Base-by-base conservation (phyloP, 1,139 yeast species). In the Candida pseudoviswanathii region DNA sequence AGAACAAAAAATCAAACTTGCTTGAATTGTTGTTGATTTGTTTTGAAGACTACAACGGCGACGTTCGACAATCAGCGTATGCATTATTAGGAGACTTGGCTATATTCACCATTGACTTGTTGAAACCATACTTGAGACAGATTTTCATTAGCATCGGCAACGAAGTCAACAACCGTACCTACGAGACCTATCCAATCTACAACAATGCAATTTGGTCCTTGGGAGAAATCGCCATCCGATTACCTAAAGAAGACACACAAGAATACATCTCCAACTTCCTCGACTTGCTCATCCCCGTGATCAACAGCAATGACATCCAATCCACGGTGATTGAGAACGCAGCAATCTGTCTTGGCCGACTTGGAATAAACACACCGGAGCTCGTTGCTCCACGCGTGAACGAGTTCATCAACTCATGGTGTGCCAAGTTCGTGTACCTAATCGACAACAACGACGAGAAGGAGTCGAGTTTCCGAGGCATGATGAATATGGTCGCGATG, bases 161-260 rank as follows among this genome's bases (percentile, higher is more conserved):
- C 54, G 96, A 89, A 63, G 75, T 87, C 55, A 72, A 80, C 50
- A 78, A 74, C 58, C 65, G 85, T 52, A 68, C 76, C 43, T 72
- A 69, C 60, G 70, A 70, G 49, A 70, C 89, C 55, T 70, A 77
- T 66, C 81, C 94, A 21, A 86, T 89, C 45, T 80, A 86, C 66
- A 89, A 91, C 64, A 94, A 94, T 67, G 96, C 98, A 1, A 84
- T 90, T 45, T 94, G 99, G 99, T 81, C 96, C 1, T 71, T 89
- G 21, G 99, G 99, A 33, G 96, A 94, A 66, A 82, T 95, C 37
- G 75, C 89, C 1, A 74, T 91, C 60, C 80, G 89, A 55, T 63
- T 85, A 29, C 58, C 77, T 3, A 65, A 70, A 22, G 74, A 69
- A 4, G 81, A 80, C 42, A 62, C 89, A 53, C 75, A 76, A 45